Base-by-base conservation (phyloP, 768 basidiomycete species). In the Cystofilobasidium bisporidii region DNA sequence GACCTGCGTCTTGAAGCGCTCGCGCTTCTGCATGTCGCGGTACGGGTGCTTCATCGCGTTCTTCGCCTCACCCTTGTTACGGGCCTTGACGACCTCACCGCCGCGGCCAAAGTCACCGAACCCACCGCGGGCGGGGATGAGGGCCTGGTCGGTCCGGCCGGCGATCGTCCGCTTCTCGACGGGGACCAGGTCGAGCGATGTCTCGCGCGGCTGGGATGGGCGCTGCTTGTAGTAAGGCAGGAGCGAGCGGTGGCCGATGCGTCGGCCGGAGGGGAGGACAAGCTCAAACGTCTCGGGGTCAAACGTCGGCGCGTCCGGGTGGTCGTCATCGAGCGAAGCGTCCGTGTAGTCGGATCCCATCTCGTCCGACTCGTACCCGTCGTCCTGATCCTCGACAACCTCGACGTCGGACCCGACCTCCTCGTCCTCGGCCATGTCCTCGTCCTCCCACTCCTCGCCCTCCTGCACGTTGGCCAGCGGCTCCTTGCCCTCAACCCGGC, bases 21-120 rank as follows among this genome's bases (percentile, higher is more conserved):
- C 88, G 69, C 83, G 82, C 61, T 84, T 81, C 72, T 80, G 83
- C 75, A 88, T 85, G 75, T 96, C 93, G 70, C 87, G 81, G 79
- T 87, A 88, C 73, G 89, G 83, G 77, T 93, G 89, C 56, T 89
- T 82, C 18, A 87, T 90, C 26, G 94, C 94, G 77, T 97, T 87
- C 71, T 83, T 83, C 18, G 96, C 96, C 79, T 98, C 94, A 2
- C 96, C 96, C n/a, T 82, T 82, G 79, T 98, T 98, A 61, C 91
- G 82, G 26, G 91, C 94, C 76, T 87, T 89, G 69, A 97, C 83
- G 14, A 92, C 87, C 38, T 90, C 84, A 11, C 83, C 86, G 1
- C 90, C 91, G 14, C 78, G 78, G 1, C 93, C 93, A 73, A 82
- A 92, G 2, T 89, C 90, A 30, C 93, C 92, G 70, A 85, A 90